These are phyloP conservation scores for Fonsecaea monophora DNA, from an alignment of 2,329 filamentous ascomycete species.

Conservation along the genomic window DNA sequence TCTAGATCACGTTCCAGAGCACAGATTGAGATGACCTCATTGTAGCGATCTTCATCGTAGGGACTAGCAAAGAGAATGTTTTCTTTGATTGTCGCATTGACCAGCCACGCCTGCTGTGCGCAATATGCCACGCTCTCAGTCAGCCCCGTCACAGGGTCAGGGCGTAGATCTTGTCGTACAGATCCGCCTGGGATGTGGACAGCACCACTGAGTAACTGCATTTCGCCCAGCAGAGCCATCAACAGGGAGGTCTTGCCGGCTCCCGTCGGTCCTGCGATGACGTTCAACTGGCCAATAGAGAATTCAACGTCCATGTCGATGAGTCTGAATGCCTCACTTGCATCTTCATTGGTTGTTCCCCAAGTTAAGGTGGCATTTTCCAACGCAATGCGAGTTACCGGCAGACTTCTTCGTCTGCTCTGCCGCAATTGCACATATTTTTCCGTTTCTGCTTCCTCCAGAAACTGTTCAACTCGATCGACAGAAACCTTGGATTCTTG, in stretches of 20 bases:
- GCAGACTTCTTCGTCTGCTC: conserved; percentile 71
- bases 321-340: conserved; percentile 78
- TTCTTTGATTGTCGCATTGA: conserved; percentile 93
- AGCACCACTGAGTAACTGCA: conserved; percentile 81
- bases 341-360: conserved; percentile 68
- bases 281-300: conserved; percentile 82
- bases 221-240: conserved; percentile 95
- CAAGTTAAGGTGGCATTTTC: conserved; percentile 85
- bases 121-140: conserved; percentile 95
- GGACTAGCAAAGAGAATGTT: conserved; percentile 91
- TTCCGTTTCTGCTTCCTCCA: conserved; percentile 91
- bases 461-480: conserved; percentile 92
- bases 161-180: conserved; percentile 81
- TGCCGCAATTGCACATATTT: conserved; percentile 86
- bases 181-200: conserved; percentile 85
- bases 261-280: conserved; percentile 90
- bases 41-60: conserved; percentile 81
- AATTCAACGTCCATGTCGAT: conserved; percentile 86
- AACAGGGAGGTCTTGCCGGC: conserved; percentile 94
- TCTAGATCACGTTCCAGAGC: conserved; percentile 89
- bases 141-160: conserved; percentile 82
- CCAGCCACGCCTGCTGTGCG: conserved; percentile 94
- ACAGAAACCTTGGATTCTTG: conserved; percentile 97
- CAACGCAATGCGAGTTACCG: conserved; percentile 81
- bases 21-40: conserved; percentile 86